Conservation (phyloP, 345 rosid genomes). For the Gossypium raimondii region DNA sequence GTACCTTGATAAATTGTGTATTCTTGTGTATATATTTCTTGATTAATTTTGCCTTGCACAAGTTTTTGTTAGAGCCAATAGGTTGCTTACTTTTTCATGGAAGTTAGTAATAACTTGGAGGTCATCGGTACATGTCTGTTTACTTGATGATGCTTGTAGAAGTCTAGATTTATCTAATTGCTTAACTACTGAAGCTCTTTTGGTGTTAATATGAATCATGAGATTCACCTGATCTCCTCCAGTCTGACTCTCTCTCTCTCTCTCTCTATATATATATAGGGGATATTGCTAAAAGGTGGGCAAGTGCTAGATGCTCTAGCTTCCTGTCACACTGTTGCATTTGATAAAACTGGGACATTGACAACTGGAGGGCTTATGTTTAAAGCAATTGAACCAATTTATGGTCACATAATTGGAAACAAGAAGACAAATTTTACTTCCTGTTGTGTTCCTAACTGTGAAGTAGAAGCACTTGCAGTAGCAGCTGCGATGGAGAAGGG, state of each 20-base stretch:
- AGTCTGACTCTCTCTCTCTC: neutral
- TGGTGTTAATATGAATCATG: neutral
- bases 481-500: slow-evolving; percentile 99
- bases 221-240: neutral
- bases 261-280: slow-evolving; percentile 33
- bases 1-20: neutral
- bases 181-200: neutral
- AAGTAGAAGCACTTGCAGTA: slow-evolving; percentile 95
- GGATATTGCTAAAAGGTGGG: slow-evolving; percentile 93
- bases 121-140: neutral
- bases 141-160: neutral
- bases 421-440: slow-evolving; percentile 26
- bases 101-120: neutral
- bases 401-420: slow-evolving; percentile 54
- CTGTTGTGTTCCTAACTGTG: slow-evolving; percentile 88
- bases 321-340: slow-evolving; percentile 85
- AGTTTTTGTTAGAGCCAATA: neutral
- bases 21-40: neutral
- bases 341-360: slow-evolving; percentile 99
- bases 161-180: slow-evolving; percentile 2
- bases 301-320: slow-evolving; percentile 94
- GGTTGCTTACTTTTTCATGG: neutral
- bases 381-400: slow-evolving; percentile 93
- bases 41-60: neutral
- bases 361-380: slow-evolving; percentile 93